These are phyloP conservation scores for Physcomitrium patens DNA, from an alignment of 225 moss, liverwort and hornwort genomes.

Conservation along the genomic window DNA sequence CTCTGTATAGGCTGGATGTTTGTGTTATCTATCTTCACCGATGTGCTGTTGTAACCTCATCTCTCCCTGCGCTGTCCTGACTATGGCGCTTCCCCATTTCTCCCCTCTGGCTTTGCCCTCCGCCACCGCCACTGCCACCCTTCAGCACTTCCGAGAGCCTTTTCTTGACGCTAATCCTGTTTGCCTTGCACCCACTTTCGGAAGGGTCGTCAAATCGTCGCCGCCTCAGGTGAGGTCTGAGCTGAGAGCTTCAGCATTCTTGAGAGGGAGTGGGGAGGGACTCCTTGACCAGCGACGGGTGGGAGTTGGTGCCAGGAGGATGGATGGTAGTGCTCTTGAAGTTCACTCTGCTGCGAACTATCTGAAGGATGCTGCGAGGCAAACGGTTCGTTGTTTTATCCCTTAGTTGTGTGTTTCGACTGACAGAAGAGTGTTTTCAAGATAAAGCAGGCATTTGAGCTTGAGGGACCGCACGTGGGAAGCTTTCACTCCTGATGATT, in stretches of 20 bases:
- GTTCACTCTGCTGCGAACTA: constrained; percentile 38
- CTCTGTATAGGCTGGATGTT: background rate
- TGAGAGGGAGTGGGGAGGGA: constrained; percentile 13
- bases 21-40: constrained; percentile 20
- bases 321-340: constrained; percentile 26
- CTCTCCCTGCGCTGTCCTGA: constrained; percentile 29
- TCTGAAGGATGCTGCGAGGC: constrained; percentile 51
- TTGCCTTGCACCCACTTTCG: constrained; percentile 36
- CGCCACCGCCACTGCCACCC: constrained; percentile 15
- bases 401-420: background rate
- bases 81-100: constrained; percentile 48
- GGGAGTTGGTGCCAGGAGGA: constrained; percentile 9
- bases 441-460: constrained; percentile 8
- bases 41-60: constrained; percentile 6
- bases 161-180: background rate
- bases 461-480: background rate
- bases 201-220: constrained; percentile 13
- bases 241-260: constrained; percentile 24
- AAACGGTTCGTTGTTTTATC: constrained; percentile 38
- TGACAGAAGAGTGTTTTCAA: background rate
- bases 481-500: background rate
- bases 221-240: background rate
- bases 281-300: constrained; percentile 15
- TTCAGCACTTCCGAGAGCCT: constrained; percentile 1
- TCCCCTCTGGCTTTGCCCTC: constrained; percentile 31